Conservation (phyloP, 768 basidiomycete genomes). For the Pisolithus tinctorius region DNA sequence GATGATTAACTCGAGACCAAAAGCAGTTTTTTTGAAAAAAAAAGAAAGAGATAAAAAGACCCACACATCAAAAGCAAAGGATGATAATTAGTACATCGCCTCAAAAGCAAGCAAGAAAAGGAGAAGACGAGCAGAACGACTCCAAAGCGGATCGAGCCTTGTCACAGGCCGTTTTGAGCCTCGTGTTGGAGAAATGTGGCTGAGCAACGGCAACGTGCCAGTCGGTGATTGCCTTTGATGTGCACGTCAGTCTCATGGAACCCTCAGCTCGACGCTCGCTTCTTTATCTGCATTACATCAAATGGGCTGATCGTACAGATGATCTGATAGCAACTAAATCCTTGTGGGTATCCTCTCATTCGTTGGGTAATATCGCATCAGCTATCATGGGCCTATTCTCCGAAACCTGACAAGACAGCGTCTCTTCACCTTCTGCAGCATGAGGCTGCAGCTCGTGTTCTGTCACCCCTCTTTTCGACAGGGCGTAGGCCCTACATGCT, state of each 20-base stretch:
- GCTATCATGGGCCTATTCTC: constrained; percentile 1
- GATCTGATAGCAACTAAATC: not conserved
- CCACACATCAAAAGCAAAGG: constrained; percentile 18
- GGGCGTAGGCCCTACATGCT: constrained; percentile 61
- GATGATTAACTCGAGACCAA: not conserved
- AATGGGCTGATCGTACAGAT: not conserved
- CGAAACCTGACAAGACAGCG: constrained; percentile 32
- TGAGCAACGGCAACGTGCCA: constrained; percentile 30
- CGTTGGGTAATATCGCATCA: constrained; percentile 2
- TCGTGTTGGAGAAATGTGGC: constrained; percentile 27
- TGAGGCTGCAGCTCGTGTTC: constrained; percentile 62
- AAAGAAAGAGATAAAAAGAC: constrained; percentile 5
- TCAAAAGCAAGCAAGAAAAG: constrained; percentile 8
- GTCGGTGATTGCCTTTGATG: constrained; percentile 22
- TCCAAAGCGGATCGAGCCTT: constrained; percentile 4
- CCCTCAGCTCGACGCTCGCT: no score
- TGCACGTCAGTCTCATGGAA: constrained; percentile 2
- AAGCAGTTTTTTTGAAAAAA: not conserved
- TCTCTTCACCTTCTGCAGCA: constrained; percentile 46
- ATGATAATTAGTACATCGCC: constrained; percentile 14
- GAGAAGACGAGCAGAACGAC: constrained; percentile 5
- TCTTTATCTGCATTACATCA: constrained; percentile 6
- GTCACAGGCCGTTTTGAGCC: constrained; percentile 14
- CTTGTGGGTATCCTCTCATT: not conserved
- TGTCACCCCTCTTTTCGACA: constrained; percentile 50